These are phyloP conservation scores for Phylloporus arenicola DNA, from an alignment of 768 basidiomycete species.

Conservation along the genomic window DNA sequence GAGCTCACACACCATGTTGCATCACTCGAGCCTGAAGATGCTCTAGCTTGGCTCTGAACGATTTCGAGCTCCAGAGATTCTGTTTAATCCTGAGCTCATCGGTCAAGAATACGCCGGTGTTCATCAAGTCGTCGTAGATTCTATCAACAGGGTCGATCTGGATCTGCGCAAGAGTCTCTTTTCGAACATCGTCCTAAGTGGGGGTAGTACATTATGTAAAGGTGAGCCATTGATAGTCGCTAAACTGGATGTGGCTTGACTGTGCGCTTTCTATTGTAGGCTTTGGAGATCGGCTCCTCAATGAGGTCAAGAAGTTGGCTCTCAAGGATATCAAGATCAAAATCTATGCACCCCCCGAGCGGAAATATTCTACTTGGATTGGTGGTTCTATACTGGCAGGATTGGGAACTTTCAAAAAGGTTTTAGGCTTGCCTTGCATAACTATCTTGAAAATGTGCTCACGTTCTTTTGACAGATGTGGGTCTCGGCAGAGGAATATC, in stretches of 20 bases:
- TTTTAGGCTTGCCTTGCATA: constrained; percentile 21
- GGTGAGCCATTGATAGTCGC: constrained; percentile 43
- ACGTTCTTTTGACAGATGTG: constrained; percentile 69
- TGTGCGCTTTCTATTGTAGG: constrained; percentile 39
- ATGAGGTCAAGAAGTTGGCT: constrained; percentile 95
- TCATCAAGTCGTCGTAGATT: constrained; percentile 98
- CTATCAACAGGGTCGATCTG: constrained; percentile 92
- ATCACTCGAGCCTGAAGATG: constrained; percentile 10
- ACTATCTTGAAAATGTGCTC: constrained; percentile 1
- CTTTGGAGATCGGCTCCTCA: constrained; percentile 92
- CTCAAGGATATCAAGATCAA: constrained; percentile 97
- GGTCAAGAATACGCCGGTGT: constrained; percentile 96
- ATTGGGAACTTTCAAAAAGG: constrained; percentile 96
- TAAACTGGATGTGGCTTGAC: constrained; percentile 16
- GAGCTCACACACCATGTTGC: constrained; percentile 19
- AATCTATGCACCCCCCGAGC: constrained; percentile 98
- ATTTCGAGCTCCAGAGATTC: constrained; percentile 93
- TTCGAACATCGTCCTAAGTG: constrained; percentile 94
- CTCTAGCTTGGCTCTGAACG: constrained; percentile 86
- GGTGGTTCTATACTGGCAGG: constrained; percentile 97
- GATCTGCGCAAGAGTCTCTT: constrained; percentile 94
- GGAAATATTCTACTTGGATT: constrained; percentile 97
- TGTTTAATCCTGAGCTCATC: constrained; percentile 96
- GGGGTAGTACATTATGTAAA: constrained; percentile 92
- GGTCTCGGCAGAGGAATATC: constrained; percentile 98